Evolutionary conservation across 2,329 filamentous ascomycete species (phyloP).

Genomic region (Basipetospora chlamydospora): DNA sequence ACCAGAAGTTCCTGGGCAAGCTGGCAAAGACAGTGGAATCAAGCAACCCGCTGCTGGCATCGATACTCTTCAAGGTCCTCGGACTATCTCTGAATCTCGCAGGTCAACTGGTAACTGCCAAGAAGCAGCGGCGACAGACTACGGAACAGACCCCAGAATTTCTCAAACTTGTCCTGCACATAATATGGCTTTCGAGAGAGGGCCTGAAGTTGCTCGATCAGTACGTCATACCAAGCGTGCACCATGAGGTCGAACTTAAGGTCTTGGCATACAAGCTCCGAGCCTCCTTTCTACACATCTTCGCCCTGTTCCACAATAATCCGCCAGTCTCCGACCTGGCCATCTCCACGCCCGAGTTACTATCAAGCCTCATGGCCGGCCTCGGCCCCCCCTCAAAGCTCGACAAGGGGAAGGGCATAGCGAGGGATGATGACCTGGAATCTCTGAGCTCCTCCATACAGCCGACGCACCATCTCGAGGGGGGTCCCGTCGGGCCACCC

Average conservation of each 20-base stretch:
- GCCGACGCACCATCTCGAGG: conserved; percentile 35
- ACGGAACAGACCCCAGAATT: conserved; percentile 64
- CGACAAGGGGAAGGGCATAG: conserved; percentile 35
- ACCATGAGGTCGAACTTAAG: conserved; percentile 65
- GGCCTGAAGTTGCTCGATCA: conserved; percentile 76
- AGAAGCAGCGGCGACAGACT: conserved; percentile 72
- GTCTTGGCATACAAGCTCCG: conserved; percentile 84
- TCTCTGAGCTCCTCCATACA: conserved; percentile 29
- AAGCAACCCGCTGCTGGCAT: conserved; percentile 65
- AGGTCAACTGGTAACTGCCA: conserved; percentile 66
- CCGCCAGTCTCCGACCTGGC: conserved; percentile 56
- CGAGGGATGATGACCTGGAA: conserved; percentile 29
- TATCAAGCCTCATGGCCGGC: conserved; percentile 19
- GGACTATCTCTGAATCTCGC: conserved; percentile 82
- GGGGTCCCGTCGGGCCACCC: conserved; percentile 42
- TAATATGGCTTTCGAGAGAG: conserved; percentile 89
- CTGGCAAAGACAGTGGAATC: conserved; percentile 68
- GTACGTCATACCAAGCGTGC: conserved; percentile 75
- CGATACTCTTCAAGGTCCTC: conserved; percentile 78
- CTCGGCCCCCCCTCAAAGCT: conserved; percentile 19
- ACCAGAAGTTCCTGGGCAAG: conserved; percentile 90
- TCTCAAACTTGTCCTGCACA: conserved; percentile 70
- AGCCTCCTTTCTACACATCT: conserved; percentile 92
- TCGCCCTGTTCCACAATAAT: conserved; percentile 89
- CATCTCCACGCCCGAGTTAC: conserved; percentile 30